These are phyloP conservation scores for Besnoitia besnoiti DNA, from an alignment of 169 alveolate genomes.

Conservation along the genomic window DNA sequence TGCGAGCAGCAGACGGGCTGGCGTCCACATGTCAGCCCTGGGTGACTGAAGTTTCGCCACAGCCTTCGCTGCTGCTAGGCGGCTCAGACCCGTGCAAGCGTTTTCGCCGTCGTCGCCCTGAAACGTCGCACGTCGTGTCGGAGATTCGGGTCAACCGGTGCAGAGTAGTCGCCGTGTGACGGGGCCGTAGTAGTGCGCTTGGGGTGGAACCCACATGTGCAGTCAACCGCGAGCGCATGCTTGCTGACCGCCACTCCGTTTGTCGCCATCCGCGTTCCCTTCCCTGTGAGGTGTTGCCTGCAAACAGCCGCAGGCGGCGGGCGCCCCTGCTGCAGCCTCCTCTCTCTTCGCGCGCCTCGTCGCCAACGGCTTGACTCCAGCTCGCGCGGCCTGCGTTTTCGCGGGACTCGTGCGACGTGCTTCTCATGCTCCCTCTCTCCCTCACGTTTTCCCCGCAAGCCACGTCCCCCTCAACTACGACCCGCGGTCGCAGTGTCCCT, in stretches of 20 bases:
- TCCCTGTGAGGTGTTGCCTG: too few species aligned
- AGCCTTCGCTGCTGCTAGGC: too few species aligned
- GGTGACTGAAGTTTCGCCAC: too few species aligned
- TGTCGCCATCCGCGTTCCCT: not conserved
- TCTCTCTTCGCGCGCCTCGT: not conserved
- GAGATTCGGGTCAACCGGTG: too few species aligned
- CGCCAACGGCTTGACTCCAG: not conserved
- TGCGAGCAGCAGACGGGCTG: too few species aligned
- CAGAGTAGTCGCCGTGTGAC: too few species aligned
- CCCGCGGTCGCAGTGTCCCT: not conserved
- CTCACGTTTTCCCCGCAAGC: not conserved
- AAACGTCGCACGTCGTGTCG: too few species aligned
- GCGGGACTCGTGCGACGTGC: not conserved
- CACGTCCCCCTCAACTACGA: not conserved
- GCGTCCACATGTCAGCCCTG: too few species aligned
- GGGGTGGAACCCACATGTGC: too few species aligned
- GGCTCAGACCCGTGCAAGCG: too few species aligned
- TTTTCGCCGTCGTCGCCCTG: too few species aligned
- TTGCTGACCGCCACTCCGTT: not conserved
- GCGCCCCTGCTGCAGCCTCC: not conserved
- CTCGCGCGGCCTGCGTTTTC: not conserved
- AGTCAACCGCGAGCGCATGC: not conserved
- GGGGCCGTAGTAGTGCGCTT: too few species aligned
- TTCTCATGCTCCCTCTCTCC: not conserved
- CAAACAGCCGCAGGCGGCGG: not conserved